Conservation (phyloP, 352 stramenopile genomes). For the Phytophthora fragariaefolia region DNA sequence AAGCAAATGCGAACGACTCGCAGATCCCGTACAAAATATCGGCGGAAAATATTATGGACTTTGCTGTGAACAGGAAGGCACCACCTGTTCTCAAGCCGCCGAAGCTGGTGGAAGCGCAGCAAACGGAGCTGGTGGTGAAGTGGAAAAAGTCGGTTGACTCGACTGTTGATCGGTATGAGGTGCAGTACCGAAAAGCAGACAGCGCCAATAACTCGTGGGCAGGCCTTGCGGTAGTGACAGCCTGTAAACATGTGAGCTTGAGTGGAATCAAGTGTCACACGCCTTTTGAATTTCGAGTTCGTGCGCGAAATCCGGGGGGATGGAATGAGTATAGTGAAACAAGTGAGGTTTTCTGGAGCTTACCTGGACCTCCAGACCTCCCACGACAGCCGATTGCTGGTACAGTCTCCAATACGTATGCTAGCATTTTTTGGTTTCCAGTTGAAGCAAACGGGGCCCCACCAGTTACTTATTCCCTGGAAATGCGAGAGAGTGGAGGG, state of each 20-base stretch:
- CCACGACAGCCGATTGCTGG: constrained; percentile 60
- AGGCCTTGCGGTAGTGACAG: constrained; percentile 42
- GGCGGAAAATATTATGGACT: constrained; percentile 64
- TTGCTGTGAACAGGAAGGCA: constrained; percentile 46
- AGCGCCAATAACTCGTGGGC: constrained; percentile 58
- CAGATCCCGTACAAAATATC: constrained; percentile 59
- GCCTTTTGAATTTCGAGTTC: constrained; percentile 63
- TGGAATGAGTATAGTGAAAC: constrained; percentile 71
- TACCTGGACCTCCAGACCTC: constrained; percentile 53
- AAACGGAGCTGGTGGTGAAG: constrained; percentile 54
- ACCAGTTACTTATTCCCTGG: constrained; percentile 67
- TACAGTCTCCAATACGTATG: constrained; percentile 69
- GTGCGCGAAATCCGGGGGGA: constrained; percentile 65
- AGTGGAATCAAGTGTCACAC: constrained; percentile 58
- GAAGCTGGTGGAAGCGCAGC: constrained; percentile 54
- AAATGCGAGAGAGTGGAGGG: constrained; percentile 50
- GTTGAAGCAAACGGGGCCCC: constrained; percentile 63
- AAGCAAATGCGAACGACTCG: constrained; percentile 27
- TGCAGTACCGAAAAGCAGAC: constrained; percentile 66
- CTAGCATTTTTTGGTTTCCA: constrained; percentile 75
- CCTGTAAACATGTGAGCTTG: constrained; percentile 52
- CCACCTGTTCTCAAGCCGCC: constrained; percentile 49
- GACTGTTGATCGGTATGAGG: constrained; percentile 77
- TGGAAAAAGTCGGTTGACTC: constrained; percentile 71
- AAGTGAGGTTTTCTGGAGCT: constrained; percentile 64